These are phyloP conservation scores for Blastomyces emzantsi DNA, from an alignment of 2,329 filamentous ascomycete genomes.

Conservation along the genomic window DNA sequence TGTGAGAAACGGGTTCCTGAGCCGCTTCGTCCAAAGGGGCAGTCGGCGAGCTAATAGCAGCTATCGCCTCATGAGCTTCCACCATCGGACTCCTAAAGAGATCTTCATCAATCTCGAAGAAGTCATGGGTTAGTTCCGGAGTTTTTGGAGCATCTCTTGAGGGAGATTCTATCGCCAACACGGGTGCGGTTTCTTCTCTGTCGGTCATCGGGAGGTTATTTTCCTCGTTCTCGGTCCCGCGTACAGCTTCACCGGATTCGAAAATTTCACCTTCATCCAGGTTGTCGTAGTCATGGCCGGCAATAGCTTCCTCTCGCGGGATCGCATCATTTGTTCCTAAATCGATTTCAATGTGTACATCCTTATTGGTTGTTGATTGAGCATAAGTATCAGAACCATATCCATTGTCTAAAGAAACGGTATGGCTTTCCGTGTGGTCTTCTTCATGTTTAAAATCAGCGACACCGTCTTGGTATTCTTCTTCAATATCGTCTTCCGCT, in stretches of 20 bases:
- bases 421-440: slow-evolving; percentile 6
- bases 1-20: background rate
- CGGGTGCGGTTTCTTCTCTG: background rate
- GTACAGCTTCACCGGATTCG: slow-evolving; percentile 9
- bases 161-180: background rate
- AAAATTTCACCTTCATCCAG: slow-evolving; percentile 15
- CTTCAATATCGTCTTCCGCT: slow-evolving; percentile 14
- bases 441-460: slow-evolving; percentile 2
- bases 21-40: background rate
- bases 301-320: background rate
- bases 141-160: slow-evolving; percentile 10
- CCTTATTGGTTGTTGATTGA: slow-evolving; percentile 4
- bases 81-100: slow-evolving; percentile 22
- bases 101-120: slow-evolving; percentile 28
- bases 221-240: background rate
- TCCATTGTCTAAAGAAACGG: background rate
- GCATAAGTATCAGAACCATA: background rate
- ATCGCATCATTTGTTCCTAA: slow-evolving; percentile 6
- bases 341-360: slow-evolving; percentile 11
- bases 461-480: slow-evolving; percentile 4
- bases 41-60: background rate
- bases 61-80: background rate
- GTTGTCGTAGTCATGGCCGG: slow-evolving; percentile 3
- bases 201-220: background rate
- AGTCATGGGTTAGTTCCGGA: slow-evolving; percentile 22